Percentiles rank a stretch among this genome's conserved stretches.
These are phyloP conservation scores for Murraya koenigii DNA, from an alignment of 345 rosid genomes.

Conservation along the genomic window DNA sequence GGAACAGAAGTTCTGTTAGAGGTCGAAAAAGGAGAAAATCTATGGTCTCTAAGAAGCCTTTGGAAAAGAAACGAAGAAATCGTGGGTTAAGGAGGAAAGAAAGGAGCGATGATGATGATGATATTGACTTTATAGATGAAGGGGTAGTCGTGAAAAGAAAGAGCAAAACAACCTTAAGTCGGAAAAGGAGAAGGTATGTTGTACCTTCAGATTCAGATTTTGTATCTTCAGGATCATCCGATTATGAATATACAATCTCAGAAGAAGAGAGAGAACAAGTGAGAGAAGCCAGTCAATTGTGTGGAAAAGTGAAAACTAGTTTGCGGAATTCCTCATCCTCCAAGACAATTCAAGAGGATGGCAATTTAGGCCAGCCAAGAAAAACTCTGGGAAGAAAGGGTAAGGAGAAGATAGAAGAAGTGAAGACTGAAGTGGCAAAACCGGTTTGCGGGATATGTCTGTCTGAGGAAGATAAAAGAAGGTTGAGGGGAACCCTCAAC, in stretches of 20 bases:
- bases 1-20: conserved; percentile 33
- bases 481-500: conserved; percentile 74
- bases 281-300: conserved; percentile 60
- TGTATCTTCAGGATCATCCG: conserved; percentile 56
- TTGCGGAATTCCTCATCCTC: conserved; percentile 53
- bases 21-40: conserved; percentile 43
- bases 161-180: conserved; percentile 32
- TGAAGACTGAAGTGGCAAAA: conserved; percentile 44
- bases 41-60: conserved; percentile 35
- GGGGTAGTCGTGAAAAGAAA: conserved; percentile 35
- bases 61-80: conserved; percentile 40
- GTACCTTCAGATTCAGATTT: conserved; percentile 76
- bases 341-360: conserved; percentile 39
- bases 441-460: conserved; percentile 93
- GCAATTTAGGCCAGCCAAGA: conserved; percentile 37
- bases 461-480: conserved; percentile 84
- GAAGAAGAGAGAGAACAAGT: conserved; percentile 97
- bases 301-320: conserved; percentile 36
- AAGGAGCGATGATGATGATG: conserved; percentile 38
- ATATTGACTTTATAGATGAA: conserved; percentile 49
- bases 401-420: conserved; percentile 76
- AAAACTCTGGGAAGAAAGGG: conserved; percentile 52
- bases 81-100: conserved; percentile 44
- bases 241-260: conserved; percentile 75
- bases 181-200: conserved; percentile 42